A percentile compares a stretch with the other conserved stretches of the same genome.
Conservation (phyloP, 2,329 filamentous ascomycete genomes). For the Diaporthe sp. region DNA sequence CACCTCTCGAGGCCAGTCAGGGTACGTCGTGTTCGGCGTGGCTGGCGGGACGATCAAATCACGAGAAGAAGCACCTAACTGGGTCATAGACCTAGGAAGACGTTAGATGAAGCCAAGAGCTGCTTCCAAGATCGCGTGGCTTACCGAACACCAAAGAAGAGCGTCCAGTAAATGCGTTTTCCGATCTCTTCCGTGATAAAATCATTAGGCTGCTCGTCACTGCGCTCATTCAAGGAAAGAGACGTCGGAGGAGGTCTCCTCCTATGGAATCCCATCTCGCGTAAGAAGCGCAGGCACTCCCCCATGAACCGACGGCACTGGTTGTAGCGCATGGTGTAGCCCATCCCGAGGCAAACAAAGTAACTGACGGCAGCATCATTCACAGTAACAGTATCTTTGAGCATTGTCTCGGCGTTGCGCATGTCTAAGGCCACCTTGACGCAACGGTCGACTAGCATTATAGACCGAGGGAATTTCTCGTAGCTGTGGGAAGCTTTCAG, state of each 20-base stretch:
- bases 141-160: slow-evolving; percentile 78
- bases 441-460: slow-evolving; percentile 77
- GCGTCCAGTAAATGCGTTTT: slow-evolving; percentile 86
- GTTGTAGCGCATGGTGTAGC: slow-evolving; percentile 75
- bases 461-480: slow-evolving; percentile 74
- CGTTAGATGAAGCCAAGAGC: slow-evolving; percentile 35
- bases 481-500: slow-evolving; percentile 74
- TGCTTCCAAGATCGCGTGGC: slow-evolving; percentile 31
- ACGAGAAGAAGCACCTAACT: slow-evolving; percentile 77
- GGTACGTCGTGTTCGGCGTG: slow-evolving; percentile 80
- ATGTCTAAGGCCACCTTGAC: slow-evolving; percentile 75
- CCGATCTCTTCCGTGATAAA: slow-evolving; percentile 79
- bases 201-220: slow-evolving; percentile 64
- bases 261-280: slow-evolving; percentile 74
- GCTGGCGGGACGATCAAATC: slow-evolving; percentile 82
- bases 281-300: slow-evolving; percentile 76
- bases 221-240: slow-evolving; percentile 51
- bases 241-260: slow-evolving; percentile 52
- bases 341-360: slow-evolving; percentile 74
- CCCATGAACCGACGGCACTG: slow-evolving; percentile 76
- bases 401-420: slow-evolving; percentile 65
- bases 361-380: slow-evolving; percentile 78
- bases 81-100: slow-evolving; percentile 73
- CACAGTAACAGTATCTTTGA: slow-evolving; percentile 59
- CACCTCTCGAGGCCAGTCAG: slow-evolving; percentile 82